Percentiles rank a stretch among this genome's conserved stretches.
Conservation (phyloP, 768 basidiomycete species). For the Tylopilus rubrobrunneus region DNA sequence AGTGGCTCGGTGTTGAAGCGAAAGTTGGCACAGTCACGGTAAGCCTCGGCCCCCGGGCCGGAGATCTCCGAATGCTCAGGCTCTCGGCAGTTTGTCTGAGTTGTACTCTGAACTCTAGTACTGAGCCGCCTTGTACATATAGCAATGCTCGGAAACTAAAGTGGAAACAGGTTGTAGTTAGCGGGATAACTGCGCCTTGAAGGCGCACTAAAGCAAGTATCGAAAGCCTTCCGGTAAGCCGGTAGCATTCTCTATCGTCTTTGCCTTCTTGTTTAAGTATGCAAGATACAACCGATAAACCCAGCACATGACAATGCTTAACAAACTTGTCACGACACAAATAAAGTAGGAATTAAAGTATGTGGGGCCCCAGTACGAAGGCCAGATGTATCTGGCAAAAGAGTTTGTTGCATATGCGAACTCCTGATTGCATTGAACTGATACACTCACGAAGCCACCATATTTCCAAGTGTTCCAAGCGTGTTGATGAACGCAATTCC, state of each 20-base stretch:
- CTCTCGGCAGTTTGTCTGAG: too few relatives aligned
- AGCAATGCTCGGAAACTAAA: too few relatives aligned
- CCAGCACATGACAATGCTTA: slow-evolving; percentile 47
- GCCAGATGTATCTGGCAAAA: slow-evolving; percentile 56
- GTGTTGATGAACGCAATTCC: slow-evolving; percentile 77
- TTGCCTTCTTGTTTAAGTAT: slow-evolving; percentile 36
- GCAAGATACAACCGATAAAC: slow-evolving; percentile 42
- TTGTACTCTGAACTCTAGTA: neutral
- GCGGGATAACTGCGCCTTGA: neutral
- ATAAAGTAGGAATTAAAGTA: slow-evolving; percentile 73
- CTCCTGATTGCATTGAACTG: neutral
- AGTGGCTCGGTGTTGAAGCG: neutral
- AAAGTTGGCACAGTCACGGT: too few relatives aligned
- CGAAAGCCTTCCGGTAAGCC: slow-evolving; percentile 37
- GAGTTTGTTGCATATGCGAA: neutral
- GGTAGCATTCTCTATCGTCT: slow-evolving; percentile 35
- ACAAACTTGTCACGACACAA: slow-evolving; percentile 54
- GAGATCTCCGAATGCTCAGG: too few relatives aligned
- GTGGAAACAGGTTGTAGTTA: too few relatives aligned
- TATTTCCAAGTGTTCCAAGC: slow-evolving; percentile 76
- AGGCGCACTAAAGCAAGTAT: slow-evolving; percentile 38
- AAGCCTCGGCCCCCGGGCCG: too few relatives aligned
- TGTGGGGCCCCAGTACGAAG: slow-evolving; percentile 60
- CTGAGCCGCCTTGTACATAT: neutral
- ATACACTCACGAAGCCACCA: slow-evolving; percentile 66